Conservation (phyloP, 164 flowering plant genomes). For the Piper longum region DNA sequence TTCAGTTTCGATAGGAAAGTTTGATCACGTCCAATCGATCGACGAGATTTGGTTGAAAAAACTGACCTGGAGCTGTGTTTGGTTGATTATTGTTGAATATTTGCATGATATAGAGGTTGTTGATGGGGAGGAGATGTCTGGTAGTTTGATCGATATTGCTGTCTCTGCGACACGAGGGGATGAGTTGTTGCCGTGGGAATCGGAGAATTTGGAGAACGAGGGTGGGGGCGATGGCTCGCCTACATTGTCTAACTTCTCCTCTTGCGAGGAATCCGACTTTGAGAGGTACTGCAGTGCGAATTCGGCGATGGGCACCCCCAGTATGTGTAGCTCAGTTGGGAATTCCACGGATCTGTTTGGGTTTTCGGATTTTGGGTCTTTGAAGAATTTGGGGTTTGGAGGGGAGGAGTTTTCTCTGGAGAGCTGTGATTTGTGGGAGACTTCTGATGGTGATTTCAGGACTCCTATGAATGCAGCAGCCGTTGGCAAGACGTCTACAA, state of each 20-base stretch:
- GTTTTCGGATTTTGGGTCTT: slow-evolving; percentile 38
- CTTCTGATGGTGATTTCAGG: slow-evolving; percentile 7
- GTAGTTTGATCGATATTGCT: slow-evolving; percentile 11
- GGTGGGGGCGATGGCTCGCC: slow-evolving; percentile 15
- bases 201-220: slow-evolving; percentile 15
- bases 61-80: too few relatives aligned
- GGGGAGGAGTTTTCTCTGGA: slow-evolving; percentile 21
- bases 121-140: slow-evolving; percentile 32
- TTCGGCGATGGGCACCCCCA: slow-evolving; percentile 66
- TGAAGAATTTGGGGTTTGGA: slow-evolving; percentile 27
- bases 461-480: slow-evolving; percentile 2
- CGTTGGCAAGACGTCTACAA: slow-evolving; percentile 4
- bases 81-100: too few relatives aligned
- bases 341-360: slow-evolving; percentile 36
- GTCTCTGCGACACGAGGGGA: slow-evolving; percentile 21
- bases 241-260: slow-evolving; percentile 36
- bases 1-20: too few relatives aligned
- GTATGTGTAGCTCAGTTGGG: slow-evolving; percentile 43
- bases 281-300: slow-evolving; percentile 81
- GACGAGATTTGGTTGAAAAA: too few relatives aligned
- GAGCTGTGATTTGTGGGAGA: slow-evolving; percentile 25
- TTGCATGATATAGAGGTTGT: slow-evolving; percentile 15
- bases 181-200: slow-evolving; percentile 10
- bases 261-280: slow-evolving; percentile 70
- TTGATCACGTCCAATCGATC: too few relatives aligned